Percentiles rank a stretch among this genome's conserved stretches.
Evolutionary conservation across 163 green algal species (phyloP).

Genomic region (Chlorella variabilis): DNA sequence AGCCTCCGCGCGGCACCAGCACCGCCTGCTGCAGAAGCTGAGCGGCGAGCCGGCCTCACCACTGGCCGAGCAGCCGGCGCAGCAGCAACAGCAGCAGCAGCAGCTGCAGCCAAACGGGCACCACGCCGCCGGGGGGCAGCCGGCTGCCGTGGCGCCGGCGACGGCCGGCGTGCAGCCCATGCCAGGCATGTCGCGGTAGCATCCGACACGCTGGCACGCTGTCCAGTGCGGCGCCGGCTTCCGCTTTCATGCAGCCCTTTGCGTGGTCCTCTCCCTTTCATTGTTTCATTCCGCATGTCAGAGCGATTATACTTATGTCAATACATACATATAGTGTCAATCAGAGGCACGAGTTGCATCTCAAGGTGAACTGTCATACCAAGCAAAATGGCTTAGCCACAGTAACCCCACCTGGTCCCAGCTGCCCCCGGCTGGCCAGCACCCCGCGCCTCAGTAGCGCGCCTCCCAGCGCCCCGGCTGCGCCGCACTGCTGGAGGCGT

Average conservation of each 20-base stretch:
- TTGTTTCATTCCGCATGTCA: too few species aligned
- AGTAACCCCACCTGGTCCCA: too few species aligned
- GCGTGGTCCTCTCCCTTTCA: too few species aligned
- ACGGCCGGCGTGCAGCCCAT: not conserved
- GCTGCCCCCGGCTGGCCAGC: too few species aligned
- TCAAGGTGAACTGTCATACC: too few species aligned
- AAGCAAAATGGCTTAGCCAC: too few species aligned
- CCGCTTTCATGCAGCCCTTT: too few species aligned
- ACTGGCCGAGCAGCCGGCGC: not conserved
- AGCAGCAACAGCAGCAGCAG: not conserved
- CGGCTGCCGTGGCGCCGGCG: not conserved
- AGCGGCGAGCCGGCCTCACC: not conserved
- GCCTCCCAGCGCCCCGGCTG: not conserved
- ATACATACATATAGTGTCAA: too few species aligned
- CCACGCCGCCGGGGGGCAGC: not conserved
- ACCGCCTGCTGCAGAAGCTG: not conserved
- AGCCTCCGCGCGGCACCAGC: not conserved
- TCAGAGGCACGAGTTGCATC: too few species aligned
- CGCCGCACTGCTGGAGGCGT: not conserved
- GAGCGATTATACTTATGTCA: too few species aligned
- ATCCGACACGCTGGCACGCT: too few species aligned
- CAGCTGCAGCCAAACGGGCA: not conserved
- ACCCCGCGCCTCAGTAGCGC: not conserved
- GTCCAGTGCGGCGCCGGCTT: too few species aligned
- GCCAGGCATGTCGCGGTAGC: not conserved